phyloP scores from a whole-genome alignment of 2,329 filamentous ascomycete species.

The Coleophoma crateriformis region DNA sequence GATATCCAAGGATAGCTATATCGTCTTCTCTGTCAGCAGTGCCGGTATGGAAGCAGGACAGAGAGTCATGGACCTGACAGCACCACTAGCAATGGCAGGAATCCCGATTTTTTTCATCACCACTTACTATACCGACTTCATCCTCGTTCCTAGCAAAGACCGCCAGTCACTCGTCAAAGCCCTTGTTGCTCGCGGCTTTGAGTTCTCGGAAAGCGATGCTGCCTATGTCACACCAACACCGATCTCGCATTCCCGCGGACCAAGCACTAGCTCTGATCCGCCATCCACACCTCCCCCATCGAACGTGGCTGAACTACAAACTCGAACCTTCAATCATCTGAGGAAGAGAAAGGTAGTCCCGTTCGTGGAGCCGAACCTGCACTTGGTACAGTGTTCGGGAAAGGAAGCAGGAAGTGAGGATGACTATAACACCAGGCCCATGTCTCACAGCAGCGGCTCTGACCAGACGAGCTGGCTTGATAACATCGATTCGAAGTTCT shows the following conservation, averaged over 20 bases:
- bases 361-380: constrained; percentile 60
- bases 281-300: constrained; percentile 73
- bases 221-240: constrained; percentile 53
- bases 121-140: constrained; percentile 96
- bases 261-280: constrained; percentile 36
- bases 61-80: constrained; percentile 85
- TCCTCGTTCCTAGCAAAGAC: constrained; percentile 76
- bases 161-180: constrained; percentile 70
- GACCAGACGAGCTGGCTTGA: constrained; percentile 45
- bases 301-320: constrained; percentile 73
- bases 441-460: constrained; percentile 28
- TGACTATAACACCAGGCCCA: constrained; percentile 30
- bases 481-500: constrained; percentile 57
- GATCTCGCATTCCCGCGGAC: constrained; percentile 24
- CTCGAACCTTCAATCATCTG: constrained; percentile 78
- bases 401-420: constrained; percentile 26
- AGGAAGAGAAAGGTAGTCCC: constrained; percentile 71
- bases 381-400: constrained; percentile 79
- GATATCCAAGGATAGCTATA: constrained; percentile 78
- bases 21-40: constrained; percentile 84
- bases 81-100: constrained; percentile 82
- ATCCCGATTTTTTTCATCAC: constrained; percentile 99
- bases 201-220: constrained; percentile 69
- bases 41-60: constrained; percentile 88
- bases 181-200: constrained; percentile 74